Evolutionary conservation across 129 eudicot genomes (phyloP).

Genomic region (Pulicaria dysenterica): DNA sequence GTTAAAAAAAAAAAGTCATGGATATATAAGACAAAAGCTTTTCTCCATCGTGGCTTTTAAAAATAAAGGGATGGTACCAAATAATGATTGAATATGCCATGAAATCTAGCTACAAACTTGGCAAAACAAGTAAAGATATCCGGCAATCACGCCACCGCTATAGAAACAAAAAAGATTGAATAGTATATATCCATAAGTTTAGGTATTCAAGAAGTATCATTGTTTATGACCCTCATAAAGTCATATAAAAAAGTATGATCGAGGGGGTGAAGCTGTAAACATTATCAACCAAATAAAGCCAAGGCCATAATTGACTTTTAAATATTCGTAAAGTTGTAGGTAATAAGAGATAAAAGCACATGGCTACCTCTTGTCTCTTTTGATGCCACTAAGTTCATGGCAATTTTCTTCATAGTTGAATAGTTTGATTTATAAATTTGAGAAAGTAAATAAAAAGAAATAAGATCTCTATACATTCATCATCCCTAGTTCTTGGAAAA

Average conservation of each 20-base stretch:
- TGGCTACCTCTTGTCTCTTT: constrained; percentile 36
- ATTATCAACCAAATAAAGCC: constrained; percentile 35
- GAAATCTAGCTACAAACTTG: constrained; percentile 33
- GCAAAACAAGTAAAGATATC: constrained; percentile 32
- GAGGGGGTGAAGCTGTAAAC: constrained; percentile 40
- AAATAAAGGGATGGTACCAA: neutral
- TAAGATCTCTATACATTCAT: constrained; percentile 29
- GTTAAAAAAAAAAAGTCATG: too few relatives aligned
- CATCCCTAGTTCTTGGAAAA: constrained; percentile 35
- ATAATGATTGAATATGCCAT: constrained; percentile 38
- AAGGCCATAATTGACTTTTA: constrained; percentile 38
- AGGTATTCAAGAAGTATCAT: constrained; percentile 43
- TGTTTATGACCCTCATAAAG: constrained; percentile 40
- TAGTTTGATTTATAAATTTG: neutral
- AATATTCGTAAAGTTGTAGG: constrained; percentile 29
- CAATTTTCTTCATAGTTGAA: constrained; percentile 24
- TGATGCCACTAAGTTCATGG: constrained; percentile 35
- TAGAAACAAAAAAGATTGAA: constrained; percentile 38
- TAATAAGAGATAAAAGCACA: constrained; percentile 23
- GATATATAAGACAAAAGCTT: neutral
- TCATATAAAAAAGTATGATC: constrained; percentile 22
- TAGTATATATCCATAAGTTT: constrained; percentile 38
- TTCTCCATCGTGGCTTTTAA: constrained; percentile 3
- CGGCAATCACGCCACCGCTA: constrained; percentile 43
- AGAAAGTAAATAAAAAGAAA: constrained; percentile 9